Percentiles rank a stretch among this genome's conserved stretches.
Conservation (phyloP, 345 rosid species). For the Boechera retrofracta region DNA sequence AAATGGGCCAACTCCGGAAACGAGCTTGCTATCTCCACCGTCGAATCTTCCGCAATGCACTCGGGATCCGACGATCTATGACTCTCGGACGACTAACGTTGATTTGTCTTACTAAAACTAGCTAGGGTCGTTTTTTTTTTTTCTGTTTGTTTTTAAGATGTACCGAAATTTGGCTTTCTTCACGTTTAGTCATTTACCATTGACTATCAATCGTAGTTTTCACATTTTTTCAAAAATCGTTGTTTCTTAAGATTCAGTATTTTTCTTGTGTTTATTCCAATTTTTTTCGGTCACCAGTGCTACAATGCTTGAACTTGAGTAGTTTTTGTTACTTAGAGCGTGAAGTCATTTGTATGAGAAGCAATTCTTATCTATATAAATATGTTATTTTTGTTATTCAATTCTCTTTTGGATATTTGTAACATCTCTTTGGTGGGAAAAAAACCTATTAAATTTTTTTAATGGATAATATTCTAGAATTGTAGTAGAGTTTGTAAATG, state of each 20-base stretch:
- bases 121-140: not conserved
- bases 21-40: conserved; percentile 36
- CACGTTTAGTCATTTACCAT: not conserved
- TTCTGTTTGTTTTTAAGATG: not conserved
- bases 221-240: not conserved
- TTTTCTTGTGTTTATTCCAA: not conserved
- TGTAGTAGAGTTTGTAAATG: too few relatives aligned
- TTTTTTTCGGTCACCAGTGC: not conserved
- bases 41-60: conserved; percentile 31
- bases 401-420: too few relatives aligned
- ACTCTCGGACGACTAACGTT: not conserved
- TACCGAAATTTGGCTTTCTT: not conserved
- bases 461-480: too few relatives aligned
- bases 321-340: too few relatives aligned
- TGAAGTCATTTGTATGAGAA: too few relatives aligned
- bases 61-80: conserved; percentile 23
- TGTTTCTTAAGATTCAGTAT: not conserved
- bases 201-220: not conserved
- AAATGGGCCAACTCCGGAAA: conserved; percentile 36
- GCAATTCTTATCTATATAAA: too few relatives aligned
- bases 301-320: too few relatives aligned
- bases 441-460: too few relatives aligned
- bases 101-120: conserved; percentile 31
- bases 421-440: too few relatives aligned
- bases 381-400: too few relatives aligned